Conservation (phyloP, 2,329 filamentous ascomycete genomes). For the Stylonectria norvegica region DNA sequence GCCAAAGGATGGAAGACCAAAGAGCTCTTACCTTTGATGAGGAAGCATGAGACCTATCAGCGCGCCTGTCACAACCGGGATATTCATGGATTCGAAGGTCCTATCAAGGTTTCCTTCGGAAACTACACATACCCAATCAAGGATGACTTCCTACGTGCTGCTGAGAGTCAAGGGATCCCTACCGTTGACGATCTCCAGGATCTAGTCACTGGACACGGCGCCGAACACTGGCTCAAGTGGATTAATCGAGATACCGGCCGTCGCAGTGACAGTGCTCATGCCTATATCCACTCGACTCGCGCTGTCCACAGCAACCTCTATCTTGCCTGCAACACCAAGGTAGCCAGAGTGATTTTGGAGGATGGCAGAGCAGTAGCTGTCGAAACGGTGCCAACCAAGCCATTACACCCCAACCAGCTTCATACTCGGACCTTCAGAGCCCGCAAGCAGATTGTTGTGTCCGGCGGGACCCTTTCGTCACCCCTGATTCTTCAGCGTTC, state of each 20-base stretch:
- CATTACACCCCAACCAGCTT: slow-evolving; percentile 53
- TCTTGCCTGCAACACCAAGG: slow-evolving; percentile 71
- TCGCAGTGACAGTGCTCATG: slow-evolving; percentile 73
- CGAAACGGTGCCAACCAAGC: slow-evolving; percentile 67
- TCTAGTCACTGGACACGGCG: slow-evolving; percentile 63
- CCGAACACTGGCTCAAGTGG: slow-evolving; percentile 83
- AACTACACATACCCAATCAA: slow-evolving; percentile 80
- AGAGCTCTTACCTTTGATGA: slow-evolving; percentile 73
- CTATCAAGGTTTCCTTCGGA: slow-evolving; percentile 78
- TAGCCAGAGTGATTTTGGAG: slow-evolving; percentile 73
- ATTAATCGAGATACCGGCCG: slow-evolving; percentile 64
- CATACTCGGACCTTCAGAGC: slow-evolving; percentile 58
- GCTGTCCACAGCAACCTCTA: slow-evolving; percentile 68
- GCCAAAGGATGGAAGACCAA: slow-evolving; percentile 76
- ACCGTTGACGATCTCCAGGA: slow-evolving; percentile 75
- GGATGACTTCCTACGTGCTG: slow-evolving; percentile 72
- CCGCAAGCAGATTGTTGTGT: slow-evolving; percentile 71
- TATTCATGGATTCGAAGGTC: slow-evolving; percentile 72
- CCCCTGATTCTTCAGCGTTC: slow-evolving; percentile 73
- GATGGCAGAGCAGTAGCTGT: slow-evolving; percentile 70
- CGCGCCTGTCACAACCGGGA: slow-evolving; percentile 60
- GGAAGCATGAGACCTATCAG: slow-evolving; percentile 78
- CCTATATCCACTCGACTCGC: slow-evolving; percentile 73
- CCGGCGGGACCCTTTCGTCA: slow-evolving; percentile 68
- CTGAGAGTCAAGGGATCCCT: slow-evolving; percentile 70